Evolutionary conservation across 2,329 filamentous ascomycete species (phyloP).

Genomic region (Fusarium graminum): DNA sequence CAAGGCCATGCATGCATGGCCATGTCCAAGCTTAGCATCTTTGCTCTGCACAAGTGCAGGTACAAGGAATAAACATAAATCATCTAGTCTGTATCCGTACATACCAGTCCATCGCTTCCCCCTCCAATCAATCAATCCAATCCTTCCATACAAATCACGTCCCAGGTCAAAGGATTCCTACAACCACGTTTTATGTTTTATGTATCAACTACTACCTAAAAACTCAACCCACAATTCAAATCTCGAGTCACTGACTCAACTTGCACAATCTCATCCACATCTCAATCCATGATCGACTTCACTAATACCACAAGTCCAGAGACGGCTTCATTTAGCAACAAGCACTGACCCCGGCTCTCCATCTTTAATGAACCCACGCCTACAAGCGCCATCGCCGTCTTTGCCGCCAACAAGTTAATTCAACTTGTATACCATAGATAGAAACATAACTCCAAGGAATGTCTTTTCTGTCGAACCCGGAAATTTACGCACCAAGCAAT

Average conservation of each 20-base stretch:
- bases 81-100: neutral
- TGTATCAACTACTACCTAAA: conserved; percentile 23
- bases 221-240: conserved; percentile 22
- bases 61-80: conserved; percentile 3
- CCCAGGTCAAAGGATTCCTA: conserved; percentile 29
- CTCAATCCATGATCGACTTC: conserved; percentile 6
- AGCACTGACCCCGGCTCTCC: conserved; percentile 29
- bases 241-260: conserved; percentile 27
- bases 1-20: neutral
- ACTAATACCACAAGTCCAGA: conserved; percentile 16
- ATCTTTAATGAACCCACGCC: conserved; percentile 20
- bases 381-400: conserved; percentile 29
- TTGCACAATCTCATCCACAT: neutral
- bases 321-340: conserved; percentile 12
- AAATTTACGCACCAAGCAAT: conserved; percentile 28
- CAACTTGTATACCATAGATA: conserved; percentile 36
- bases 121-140: neutral
- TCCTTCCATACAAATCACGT: conserved; percentile 42
- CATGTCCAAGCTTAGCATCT: conserved; percentile 24
- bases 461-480: conserved; percentile 1
- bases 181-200: conserved; percentile 14
- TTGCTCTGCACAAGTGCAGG: conserved; percentile 10
- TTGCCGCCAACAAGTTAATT: conserved; percentile 13
- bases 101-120: conserved; percentile 14
- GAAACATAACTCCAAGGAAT: conserved; percentile 29